Base-by-base conservation (phyloP, 2,329 filamentous ascomycete species). In the Colletotrichum incanum region DNA sequence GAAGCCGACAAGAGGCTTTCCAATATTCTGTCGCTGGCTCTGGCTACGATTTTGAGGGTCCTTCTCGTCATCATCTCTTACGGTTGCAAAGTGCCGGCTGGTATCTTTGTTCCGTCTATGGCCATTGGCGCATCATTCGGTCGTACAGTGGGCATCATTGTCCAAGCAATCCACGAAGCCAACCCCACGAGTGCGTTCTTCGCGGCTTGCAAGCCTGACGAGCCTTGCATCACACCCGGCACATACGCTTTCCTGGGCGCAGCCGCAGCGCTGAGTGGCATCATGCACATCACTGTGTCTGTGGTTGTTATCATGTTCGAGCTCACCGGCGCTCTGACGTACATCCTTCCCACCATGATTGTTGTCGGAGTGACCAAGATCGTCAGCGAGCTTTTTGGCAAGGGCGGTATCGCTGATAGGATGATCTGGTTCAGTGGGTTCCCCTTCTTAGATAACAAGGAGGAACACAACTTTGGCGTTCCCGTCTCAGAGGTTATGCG, bases 231-330 rank as follows among this genome's bases (percentile, higher is more conserved):
- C 77, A 99, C 96, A 0, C 96, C 96, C 0, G 96, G 96, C 12
- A 98, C 96, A 1, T 99, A 99, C 79, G 96, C 96, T 8, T 97
- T 99, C 76, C 87, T 99, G 0, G 96, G 96, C 52, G 96, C 96
- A 6, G 96, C 92, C 0, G 96, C 96, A 2, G 94, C 96, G 0
- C 86, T 99, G 31, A 96, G 93, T 80, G 96, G 96, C 12, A 98
- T 98, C 79, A 99, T 98, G 96, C 96, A 98, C 82, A 93, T 99
- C 74, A 98, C 96, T 0, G 92, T 99, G 20, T 97, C 95, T 0
- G 95, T 99, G 12, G 96, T 98, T 2, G 96, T 99, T 78, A 99
- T 99, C 82, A 98, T 99, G 96, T 98, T 98, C 79, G 96, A 99
- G 82, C 88, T 99, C 60, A 99, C 96, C 0, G 96, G 96, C n/a